phyloP scores from a whole-genome alignment of 495 filamentous ascomycete species.

The Terfezia boudieri region DNA sequence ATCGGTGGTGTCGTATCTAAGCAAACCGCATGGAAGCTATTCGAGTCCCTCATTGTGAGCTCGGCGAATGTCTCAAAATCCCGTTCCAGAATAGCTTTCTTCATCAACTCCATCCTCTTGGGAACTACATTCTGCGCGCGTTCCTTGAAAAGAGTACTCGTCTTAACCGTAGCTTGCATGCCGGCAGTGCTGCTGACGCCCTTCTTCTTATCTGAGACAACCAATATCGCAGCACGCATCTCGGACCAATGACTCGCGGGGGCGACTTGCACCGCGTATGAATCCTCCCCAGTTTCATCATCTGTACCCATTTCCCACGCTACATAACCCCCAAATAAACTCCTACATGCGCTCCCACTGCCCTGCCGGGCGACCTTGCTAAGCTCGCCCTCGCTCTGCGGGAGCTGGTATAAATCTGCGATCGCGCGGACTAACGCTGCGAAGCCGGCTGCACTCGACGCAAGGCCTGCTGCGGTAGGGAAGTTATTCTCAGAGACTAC shows the following conservation, averaged over 20 bases:
- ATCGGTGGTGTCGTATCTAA: constrained; percentile 90
- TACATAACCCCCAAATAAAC: constrained; percentile 83
- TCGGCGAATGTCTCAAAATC: constrained; percentile 77
- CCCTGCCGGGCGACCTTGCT: constrained; percentile 84
- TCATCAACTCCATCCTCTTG: constrained; percentile 64
- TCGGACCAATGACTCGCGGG: constrained; percentile 74
- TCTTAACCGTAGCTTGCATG: constrained; percentile 89
- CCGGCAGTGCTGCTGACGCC: constrained; percentile 72
- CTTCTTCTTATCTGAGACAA: constrained; percentile 84
- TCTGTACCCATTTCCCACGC: constrained; percentile 62
- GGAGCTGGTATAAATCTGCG: constrained; percentile 72
- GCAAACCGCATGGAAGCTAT: constrained; percentile 87
- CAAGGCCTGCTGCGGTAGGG: constrained; percentile 91
- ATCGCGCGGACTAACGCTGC: constrained; percentile 84
- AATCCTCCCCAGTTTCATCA: constrained; percentile 52
- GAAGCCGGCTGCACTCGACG: constrained; percentile 80
- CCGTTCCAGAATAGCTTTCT: constrained; percentile 45
- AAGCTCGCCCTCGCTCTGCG: constrained; percentile 52
- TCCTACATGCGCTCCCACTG: constrained; percentile 78
- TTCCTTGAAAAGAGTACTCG: constrained; percentile 56
- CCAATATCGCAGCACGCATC: constrained; percentile 78
- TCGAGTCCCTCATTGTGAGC: constrained; percentile 88
- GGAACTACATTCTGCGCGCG: constrained; percentile 58
- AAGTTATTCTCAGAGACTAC: constrained; percentile 95
- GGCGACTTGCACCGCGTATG: constrained; percentile 64